Percentiles rank a stretch among this genome's conserved stretches.
Evolutionary conservation across 495 filamentous ascomycete genomes (phyloP).

Genomic region (Xanthoparmelia taractica): DNA sequence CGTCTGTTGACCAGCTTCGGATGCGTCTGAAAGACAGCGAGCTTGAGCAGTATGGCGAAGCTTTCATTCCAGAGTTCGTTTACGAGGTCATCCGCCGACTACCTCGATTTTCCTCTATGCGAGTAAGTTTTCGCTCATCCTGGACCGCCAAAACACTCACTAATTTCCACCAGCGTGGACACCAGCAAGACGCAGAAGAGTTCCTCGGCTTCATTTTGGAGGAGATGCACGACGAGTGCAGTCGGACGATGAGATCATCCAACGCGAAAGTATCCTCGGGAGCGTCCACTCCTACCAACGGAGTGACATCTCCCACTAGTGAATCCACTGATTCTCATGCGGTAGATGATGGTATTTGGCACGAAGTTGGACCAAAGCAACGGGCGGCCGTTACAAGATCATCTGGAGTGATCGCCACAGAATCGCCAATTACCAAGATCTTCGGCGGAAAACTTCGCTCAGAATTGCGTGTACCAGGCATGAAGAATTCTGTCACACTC

Average conservation of each 20-base stretch:
- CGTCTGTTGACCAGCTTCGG: slow-evolving; percentile 63
- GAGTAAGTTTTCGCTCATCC: slow-evolving; percentile 43
- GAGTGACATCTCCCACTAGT: slow-evolving; percentile 34
- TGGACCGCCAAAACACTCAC: slow-evolving; percentile 16
- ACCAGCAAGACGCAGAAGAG: slow-evolving; percentile 97
- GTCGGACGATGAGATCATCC: slow-evolving; percentile 57
- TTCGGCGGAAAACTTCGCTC: slow-evolving; percentile 90
- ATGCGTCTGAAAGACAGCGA: slow-evolving; percentile 70
- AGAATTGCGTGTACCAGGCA: slow-evolving; percentile 77
- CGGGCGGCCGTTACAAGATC: slow-evolving; percentile 79
- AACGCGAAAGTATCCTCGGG: slow-evolving; percentile 36
- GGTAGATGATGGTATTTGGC: slow-evolving; percentile 56
- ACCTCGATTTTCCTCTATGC: slow-evolving; percentile 85
- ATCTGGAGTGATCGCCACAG: slow-evolving; percentile 62
- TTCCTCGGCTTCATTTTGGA: slow-evolving; percentile 92
- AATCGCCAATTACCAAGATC: slow-evolving; percentile 85
- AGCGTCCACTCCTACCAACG: slow-evolving; percentile 36
- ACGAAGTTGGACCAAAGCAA: slow-evolving; percentile 90
- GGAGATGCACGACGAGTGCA: slow-evolving; percentile 87
- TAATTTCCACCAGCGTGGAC: slow-evolving; percentile 59
- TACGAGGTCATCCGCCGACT: slow-evolving; percentile 85
- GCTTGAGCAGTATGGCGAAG: slow-evolving; percentile 81
- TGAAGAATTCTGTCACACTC: slow-evolving; percentile 81
- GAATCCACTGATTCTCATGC: slow-evolving; percentile 27
- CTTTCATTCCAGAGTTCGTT: slow-evolving; percentile 90